phyloP scores from a whole-genome alignment of 2,329 filamentous ascomycete species.

The Trichoderma brevicompactum region DNA sequence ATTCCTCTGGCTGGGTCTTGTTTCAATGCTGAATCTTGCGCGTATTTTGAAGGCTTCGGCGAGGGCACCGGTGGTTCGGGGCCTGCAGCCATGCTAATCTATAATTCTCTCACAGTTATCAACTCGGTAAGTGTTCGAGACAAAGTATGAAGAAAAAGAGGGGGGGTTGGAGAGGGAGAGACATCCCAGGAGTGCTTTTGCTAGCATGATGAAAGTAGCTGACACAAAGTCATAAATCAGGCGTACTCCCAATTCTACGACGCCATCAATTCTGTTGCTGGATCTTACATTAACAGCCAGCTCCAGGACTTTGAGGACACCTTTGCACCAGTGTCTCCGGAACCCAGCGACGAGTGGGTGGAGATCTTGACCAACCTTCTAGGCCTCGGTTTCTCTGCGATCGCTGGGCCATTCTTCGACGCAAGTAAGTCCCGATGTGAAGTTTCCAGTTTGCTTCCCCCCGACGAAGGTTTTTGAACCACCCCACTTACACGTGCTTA shows the following conservation, averaged over 20 bases:
- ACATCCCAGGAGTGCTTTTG: not conserved
- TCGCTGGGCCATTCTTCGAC: conserved; percentile 39
- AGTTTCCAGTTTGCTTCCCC: not conserved
- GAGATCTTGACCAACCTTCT: conserved; percentile 39
- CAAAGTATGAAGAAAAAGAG: not conserved
- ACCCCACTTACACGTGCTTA: not conserved
- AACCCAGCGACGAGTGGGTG: conserved; percentile 34
- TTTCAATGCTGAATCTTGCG: not conserved
- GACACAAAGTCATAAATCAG: not conserved
- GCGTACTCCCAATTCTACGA: conserved; percentile 13
- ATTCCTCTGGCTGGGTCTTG: not conserved
- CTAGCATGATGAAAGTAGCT: not conserved
- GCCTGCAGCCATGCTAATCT: conserved; percentile 33
- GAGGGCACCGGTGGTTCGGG: conserved; percentile 13
- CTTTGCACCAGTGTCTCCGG: conserved; percentile 28
- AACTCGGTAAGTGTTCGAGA: conserved; percentile 24
- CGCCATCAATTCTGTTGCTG: conserved; percentile 29
- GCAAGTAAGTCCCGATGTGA: not conserved
- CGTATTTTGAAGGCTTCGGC: not conserved
- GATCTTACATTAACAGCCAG: conserved; percentile 28
- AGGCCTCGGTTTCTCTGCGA: conserved; percentile 36
- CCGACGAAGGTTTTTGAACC: not conserved
- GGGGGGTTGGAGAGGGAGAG: not conserved
- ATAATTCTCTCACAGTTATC: conserved; percentile 36
- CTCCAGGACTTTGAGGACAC: conserved; percentile 33